A percentile compares a stretch with the other conserved stretches of the same genome.
phyloP scores from a whole-genome alignment of 2,329 filamentous ascomycete genomes.

The Aspergillus spinulosporus region DNA sequence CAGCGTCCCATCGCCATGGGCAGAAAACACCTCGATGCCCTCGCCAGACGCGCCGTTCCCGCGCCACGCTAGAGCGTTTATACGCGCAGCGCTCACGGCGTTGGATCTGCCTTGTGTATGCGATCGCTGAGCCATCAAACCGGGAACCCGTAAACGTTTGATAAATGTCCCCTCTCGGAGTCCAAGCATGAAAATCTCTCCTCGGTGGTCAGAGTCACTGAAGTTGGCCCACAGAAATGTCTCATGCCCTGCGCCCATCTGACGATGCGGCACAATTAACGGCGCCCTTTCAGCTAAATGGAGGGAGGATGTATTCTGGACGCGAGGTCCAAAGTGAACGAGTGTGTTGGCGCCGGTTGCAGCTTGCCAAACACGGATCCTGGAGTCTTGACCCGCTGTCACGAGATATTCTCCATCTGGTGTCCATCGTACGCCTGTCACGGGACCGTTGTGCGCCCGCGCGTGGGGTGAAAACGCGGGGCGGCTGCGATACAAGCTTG shows the following conservation, averaged over 20 bases:
- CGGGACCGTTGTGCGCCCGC: constrained; percentile 73
- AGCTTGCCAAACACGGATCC: constrained; percentile 84
- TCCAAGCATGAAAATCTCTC: constrained; percentile 75
- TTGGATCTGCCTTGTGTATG: constrained; percentile 42
- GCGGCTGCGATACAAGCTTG: constrained; percentile 31
- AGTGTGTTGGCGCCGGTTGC: constrained; percentile 80
- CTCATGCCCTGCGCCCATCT: constrained; percentile 60
- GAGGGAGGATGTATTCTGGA: constrained; percentile 66
- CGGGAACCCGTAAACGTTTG: constrained; percentile 68
- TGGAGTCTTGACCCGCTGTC: constrained; percentile 78
- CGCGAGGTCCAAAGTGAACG: constrained; percentile 78
- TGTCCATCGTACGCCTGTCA: constrained; percentile 84
- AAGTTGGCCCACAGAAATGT: constrained; percentile 80
- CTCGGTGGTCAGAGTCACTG: constrained; percentile 61
- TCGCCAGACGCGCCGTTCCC: constrained; percentile 59
- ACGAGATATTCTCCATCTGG: constrained; percentile 75
- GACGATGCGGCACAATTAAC: constrained; percentile 61
- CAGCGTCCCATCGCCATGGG: constrained; percentile 81
- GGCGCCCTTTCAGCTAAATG: constrained; percentile 63
- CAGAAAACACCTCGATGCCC: constrained; percentile 73
- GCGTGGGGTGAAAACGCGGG: constrained; percentile 48
- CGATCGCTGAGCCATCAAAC: constrained; percentile 45
- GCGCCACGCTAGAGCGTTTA: constrained; percentile 75
- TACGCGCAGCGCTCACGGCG: constrained; percentile 59
- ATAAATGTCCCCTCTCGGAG: constrained; percentile 74